Evolutionary conservation across 2,329 filamentous ascomycete species (phyloP).

Genomic region (Tolypocladium cylindrosporum): DNA sequence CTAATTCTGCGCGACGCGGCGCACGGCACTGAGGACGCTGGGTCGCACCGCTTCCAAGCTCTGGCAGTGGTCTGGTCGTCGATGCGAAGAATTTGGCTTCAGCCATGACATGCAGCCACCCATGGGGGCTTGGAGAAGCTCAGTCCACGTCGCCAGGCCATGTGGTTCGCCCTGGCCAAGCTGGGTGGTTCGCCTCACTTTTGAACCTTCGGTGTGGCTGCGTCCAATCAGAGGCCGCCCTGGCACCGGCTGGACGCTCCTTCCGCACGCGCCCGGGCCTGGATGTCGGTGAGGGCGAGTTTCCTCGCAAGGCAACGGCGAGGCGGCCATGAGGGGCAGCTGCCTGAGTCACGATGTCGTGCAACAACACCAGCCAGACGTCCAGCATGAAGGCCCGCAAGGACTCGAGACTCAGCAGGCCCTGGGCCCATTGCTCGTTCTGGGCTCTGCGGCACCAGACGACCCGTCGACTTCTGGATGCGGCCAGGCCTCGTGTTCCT

Average conservation of each 20-base stretch:
- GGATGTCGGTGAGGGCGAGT: neutral
- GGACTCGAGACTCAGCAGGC: no score
- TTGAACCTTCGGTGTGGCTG: constrained; percentile 3
- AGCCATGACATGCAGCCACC: neutral
- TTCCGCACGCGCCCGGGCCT: neutral
- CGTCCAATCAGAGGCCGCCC: constrained; percentile 4
- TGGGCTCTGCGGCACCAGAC: neutral
- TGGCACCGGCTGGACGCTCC: neutral
- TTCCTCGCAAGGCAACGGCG: neutral
- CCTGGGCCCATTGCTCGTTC: no score
- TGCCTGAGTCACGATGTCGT: neutral
- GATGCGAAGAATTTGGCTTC: neutral
- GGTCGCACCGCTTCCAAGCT: neutral
- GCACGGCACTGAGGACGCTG: neutral
- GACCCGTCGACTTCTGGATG: no score
- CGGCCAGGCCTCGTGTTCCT: no score
- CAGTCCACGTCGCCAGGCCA: neutral
- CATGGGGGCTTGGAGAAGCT: neutral
- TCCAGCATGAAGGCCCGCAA: no score
- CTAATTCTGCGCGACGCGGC: neutral
- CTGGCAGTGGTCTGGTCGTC: neutral
- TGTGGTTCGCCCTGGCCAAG: neutral
- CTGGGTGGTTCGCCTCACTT: constrained; percentile 3
- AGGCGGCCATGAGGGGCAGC: neutral
- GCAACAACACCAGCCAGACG: neutral